phyloP scores from a whole-genome alignment of 768 basidiomycete genomes.

The Guyanaporus albipodus region DNA sequence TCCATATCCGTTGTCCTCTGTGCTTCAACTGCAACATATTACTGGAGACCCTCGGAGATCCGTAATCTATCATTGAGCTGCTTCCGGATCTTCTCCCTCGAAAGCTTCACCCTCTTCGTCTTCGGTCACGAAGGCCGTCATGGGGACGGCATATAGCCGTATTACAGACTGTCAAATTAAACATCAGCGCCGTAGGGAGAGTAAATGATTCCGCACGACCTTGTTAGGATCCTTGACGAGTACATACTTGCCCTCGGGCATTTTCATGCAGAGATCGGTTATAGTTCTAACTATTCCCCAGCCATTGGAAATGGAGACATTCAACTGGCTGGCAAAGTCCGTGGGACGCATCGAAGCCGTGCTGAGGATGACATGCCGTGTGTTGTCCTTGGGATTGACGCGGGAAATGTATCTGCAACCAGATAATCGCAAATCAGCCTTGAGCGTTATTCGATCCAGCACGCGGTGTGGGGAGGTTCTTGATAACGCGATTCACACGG shows the following conservation, averaged over 20 bases:
- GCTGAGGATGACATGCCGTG: constrained; percentile 92
- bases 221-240: constrained; percentile 97
- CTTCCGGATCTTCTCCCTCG: constrained; percentile 42
- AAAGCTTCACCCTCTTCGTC: constrained; percentile 59
- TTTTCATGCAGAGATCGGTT: constrained; percentile 90
- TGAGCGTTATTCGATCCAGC: neutral
- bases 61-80: constrained; percentile 18
- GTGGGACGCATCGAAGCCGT: constrained; percentile 91
- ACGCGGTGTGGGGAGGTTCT: neutral
- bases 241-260: constrained; percentile 98
- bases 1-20: neutral
- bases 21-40: neutral
- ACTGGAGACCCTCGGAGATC: constrained; percentile 5
- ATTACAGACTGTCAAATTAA: constrained; percentile 70
- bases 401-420: constrained; percentile 85
- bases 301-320: constrained; percentile 91
- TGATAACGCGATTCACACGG: neutral
- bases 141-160: constrained; percentile 89
- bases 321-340: constrained; percentile 93
- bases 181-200: constrained; percentile 4
- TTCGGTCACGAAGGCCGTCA: constrained; percentile 77
- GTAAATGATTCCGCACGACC: constrained; percentile 44
- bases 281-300: constrained; percentile 99
- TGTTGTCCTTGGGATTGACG: constrained; percentile 88
- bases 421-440: constrained; percentile 12